Conservation (phyloP, 2,329 filamentous ascomycete species). For the Neofusicoccum sp. region DNA sequence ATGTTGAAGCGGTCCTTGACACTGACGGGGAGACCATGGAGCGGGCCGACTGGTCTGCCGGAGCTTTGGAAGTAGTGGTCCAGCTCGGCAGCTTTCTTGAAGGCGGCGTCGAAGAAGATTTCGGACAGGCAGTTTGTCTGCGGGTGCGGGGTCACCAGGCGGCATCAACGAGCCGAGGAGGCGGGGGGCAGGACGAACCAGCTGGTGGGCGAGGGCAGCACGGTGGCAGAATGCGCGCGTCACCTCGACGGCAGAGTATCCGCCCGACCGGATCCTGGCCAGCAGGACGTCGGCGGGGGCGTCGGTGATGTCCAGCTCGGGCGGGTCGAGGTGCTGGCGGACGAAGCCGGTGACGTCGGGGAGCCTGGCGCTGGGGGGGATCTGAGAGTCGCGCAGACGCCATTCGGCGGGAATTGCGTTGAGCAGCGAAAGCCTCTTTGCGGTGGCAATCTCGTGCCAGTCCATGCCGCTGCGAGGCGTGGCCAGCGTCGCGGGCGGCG, state of each 20-base stretch:
- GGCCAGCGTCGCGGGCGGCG: not conserved
- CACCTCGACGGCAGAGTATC: not conserved
- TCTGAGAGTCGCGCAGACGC: not conserved
- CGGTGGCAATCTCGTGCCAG: not conserved
- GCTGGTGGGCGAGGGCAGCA: not conserved
- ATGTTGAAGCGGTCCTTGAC: conserved; percentile 47
- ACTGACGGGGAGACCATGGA: conserved; percentile 43
- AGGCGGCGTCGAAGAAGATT: conserved; percentile 40
- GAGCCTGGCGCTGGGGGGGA: not conserved
- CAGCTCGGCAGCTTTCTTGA: conserved; percentile 35
- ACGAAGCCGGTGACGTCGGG: conserved; percentile 6
- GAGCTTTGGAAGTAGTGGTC: not conserved
- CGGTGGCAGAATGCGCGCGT: conserved; percentile 4
- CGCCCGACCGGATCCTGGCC: not conserved
- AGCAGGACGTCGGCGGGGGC: not conserved
- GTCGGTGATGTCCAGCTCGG: conserved; percentile 1
- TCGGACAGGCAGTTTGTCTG: conserved; percentile 36
- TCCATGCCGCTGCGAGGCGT: not conserved
- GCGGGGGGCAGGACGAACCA: not conserved
- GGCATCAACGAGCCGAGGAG: too few relatives aligned
- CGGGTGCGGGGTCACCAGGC: not conserved
- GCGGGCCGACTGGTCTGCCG: conserved; percentile 35
- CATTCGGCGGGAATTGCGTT: not conserved
- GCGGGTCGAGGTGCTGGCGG: not conserved
- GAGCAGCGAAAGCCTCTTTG: not conserved